Conservation (phyloP, 2,329 filamentous ascomycete genomes). For the Colletotrichum sansevieriae region DNA sequence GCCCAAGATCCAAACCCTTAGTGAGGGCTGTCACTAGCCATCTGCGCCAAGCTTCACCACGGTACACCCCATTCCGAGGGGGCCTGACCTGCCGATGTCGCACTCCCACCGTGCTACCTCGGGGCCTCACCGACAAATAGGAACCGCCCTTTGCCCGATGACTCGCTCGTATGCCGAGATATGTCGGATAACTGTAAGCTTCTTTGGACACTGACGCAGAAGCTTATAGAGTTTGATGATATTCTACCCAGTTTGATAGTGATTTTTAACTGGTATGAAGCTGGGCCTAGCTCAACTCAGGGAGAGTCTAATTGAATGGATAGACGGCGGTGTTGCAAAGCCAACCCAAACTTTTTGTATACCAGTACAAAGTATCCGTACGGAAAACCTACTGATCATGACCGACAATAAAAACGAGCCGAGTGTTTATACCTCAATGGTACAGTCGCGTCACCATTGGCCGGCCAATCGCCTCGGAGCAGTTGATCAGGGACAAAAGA, state of each 20-base stretch:
- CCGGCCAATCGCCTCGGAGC: constrained; percentile 28
- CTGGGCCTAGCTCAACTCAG: too few relatives aligned
- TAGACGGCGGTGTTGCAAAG: background rate
- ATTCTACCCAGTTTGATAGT: background rate
- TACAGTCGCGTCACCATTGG: constrained; percentile 25
- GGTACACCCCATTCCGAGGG: too few relatives aligned
- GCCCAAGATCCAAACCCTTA: constrained; percentile 31
- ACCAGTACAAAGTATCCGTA: too few relatives aligned
- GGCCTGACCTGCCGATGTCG: constrained; percentile 32
- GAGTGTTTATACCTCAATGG: too few relatives aligned
- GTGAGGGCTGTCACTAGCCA: too few relatives aligned
- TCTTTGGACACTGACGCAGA: background rate
- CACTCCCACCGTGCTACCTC: background rate
- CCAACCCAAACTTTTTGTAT: background rate
- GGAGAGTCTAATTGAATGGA: too few relatives aligned
- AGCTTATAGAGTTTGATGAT: background rate
- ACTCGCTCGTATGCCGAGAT: constrained; percentile 28
- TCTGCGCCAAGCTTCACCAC: too few relatives aligned
- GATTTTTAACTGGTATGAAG: background rate
- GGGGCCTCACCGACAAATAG: constrained; percentile 23
- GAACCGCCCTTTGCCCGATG: constrained; percentile 28
- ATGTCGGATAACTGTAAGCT: background rate
- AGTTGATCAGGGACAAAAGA: constrained; percentile 27
- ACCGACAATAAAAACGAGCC: background rate
- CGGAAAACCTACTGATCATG: background rate